Conservation (phyloP, 2,329 filamentous ascomycete genomes). For the Hypocrella siamensis region DNA sequence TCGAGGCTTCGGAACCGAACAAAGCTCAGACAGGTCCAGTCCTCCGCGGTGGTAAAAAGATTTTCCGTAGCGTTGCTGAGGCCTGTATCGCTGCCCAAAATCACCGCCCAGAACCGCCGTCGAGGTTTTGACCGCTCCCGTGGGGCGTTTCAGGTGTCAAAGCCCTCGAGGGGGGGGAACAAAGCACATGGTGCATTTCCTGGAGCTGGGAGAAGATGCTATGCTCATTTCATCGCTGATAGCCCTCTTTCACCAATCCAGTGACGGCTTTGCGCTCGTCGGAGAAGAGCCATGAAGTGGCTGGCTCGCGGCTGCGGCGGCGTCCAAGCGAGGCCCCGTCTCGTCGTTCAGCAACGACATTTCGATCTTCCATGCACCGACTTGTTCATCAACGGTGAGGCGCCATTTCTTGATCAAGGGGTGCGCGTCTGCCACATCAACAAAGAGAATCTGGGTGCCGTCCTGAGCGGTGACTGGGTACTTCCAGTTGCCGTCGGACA, state of each 20-base stretch:
- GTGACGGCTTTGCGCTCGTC: constrained; percentile 13
- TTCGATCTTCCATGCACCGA: constrained; percentile 18
- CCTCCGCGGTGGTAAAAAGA: no score
- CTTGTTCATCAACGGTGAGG: constrained; percentile 14
- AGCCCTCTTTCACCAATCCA: constrained; percentile 28
- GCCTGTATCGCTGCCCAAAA: no score
- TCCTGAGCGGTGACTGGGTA: constrained; percentile 33
- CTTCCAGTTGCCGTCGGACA: constrained; percentile 54
- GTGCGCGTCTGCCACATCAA: constrained; percentile 50
- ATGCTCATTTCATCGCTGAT: no score
- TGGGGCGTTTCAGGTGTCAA: no score
- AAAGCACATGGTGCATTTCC: no score
- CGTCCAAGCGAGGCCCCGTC: constrained; percentile 12
- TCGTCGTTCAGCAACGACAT: constrained; percentile 17
- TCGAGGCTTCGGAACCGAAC: no score
- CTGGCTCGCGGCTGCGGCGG: constrained; percentile 13
- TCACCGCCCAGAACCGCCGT: no score
- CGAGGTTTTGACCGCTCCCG: no score
- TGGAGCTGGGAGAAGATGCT: no score
- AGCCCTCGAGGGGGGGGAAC: no score
- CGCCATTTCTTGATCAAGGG: constrained; percentile 52
- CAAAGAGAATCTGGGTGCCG: constrained; percentile 33
- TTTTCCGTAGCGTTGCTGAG: no score
- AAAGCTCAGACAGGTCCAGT: no score
- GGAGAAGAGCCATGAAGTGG: constrained; percentile 9